phyloP scores from a whole-genome alignment of 352 stramenopile genomes.

The Elongisporangium senticosum region DNA sequence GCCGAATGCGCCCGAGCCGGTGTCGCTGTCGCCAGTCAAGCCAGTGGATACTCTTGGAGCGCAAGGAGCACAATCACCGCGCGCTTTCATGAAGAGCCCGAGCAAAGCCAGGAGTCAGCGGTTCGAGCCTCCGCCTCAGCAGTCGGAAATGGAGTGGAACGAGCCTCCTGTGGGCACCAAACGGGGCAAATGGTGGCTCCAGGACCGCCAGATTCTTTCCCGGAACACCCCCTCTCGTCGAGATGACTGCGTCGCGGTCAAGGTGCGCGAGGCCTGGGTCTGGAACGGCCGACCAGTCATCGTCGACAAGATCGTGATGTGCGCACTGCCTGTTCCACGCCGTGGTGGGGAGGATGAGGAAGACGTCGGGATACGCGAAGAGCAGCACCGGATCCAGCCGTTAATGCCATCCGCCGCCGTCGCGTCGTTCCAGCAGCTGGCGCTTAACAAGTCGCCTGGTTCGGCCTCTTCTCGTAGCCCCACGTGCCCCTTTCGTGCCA shows the following conservation, averaged over 20 bases:
- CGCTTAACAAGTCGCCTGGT: background rate
- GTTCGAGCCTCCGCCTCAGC: conserved; percentile 5
- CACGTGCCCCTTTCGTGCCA: background rate
- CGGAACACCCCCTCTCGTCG: conserved; percentile 19
- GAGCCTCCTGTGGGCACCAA: conserved; percentile 36
- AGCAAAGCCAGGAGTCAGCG: conserved; percentile 4
- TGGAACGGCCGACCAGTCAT: conserved; percentile 58
- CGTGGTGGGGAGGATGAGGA: conserved; percentile 8
- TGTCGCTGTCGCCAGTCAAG: conserved; percentile 8
- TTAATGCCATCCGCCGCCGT: background rate
- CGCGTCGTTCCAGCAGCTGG: background rate
- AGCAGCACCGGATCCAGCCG: background rate
- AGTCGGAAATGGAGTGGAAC: conserved; percentile 16
- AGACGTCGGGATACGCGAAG: background rate
- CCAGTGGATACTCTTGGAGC: conserved; percentile 2
- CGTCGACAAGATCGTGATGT: conserved; percentile 59
- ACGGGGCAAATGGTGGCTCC: conserved; percentile 65
- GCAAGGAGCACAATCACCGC: background rate
- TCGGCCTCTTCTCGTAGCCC: background rate
- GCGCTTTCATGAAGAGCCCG: conserved; percentile 5
- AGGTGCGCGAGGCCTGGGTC: conserved; percentile 57
- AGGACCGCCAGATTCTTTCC: conserved; percentile 50
- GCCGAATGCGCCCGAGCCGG: background rate
- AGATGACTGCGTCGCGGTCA: conserved; percentile 31
- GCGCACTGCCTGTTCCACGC: background rate